Percentiles rank a stretch among this genome's conserved stretches.
Conservation (phyloP, 257 asterid genomes). For the Lycium ferocissimum region DNA sequence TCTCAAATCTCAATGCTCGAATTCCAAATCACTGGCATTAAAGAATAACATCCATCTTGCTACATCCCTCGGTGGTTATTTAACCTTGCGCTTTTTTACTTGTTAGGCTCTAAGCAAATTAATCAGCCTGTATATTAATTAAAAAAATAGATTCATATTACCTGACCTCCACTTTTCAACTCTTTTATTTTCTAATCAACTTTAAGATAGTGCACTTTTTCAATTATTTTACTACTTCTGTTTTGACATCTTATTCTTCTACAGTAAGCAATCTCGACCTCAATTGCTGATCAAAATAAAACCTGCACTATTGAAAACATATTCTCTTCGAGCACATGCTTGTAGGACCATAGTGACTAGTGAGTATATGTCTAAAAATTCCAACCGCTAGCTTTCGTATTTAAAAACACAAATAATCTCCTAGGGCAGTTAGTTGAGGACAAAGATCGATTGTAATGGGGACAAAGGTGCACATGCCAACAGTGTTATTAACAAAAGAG, state of each 20-base stretch:
- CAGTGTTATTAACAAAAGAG: background rate
- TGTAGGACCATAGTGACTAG: background rate
- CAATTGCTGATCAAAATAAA: background rate
- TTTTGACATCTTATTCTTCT: no score
- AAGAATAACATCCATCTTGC: background rate
- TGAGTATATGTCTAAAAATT: background rate
- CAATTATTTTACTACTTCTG: no score
- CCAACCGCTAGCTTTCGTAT: background rate
- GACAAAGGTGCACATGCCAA: slow-evolving; percentile 10
- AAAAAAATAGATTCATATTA: background rate
- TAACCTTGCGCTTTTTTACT: no score
- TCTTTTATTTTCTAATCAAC: no score
- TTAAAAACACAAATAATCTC: background rate
- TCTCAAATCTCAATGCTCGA: background rate
- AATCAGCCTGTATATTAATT: background rate
- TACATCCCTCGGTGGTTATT: background rate
- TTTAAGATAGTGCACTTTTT: no score
- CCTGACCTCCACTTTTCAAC: background rate
- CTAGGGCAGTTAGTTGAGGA: background rate
- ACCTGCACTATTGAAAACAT: background rate
- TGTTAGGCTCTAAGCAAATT: no score
- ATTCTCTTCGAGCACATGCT: background rate
- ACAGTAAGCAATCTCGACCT: background rate
- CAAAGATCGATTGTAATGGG: slow-evolving; percentile 17
- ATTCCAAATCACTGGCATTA: background rate